Evolutionary conservation across 768 basidiomycete species (phyloP).

Genomic region (Pisolithus albus): DNA sequence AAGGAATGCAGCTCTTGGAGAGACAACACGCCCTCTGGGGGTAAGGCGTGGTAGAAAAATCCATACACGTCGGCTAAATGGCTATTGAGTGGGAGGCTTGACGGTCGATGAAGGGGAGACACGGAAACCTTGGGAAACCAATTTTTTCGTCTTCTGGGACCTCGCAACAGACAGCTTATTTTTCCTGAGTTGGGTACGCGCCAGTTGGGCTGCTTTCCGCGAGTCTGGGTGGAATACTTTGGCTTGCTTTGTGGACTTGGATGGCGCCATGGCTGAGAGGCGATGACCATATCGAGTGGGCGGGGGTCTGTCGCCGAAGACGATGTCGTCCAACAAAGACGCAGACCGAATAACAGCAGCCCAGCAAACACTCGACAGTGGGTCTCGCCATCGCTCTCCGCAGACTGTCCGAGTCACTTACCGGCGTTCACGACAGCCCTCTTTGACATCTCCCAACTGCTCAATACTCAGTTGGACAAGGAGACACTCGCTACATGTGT

Average conservation of each 20-base stretch:
- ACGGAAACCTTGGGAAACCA: conserved; percentile 42
- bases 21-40: conserved; percentile 48
- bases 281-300: background rate
- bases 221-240: conserved; percentile 81
- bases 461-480: conserved; percentile 84
- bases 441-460: conserved; percentile 79
- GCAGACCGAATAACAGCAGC: conserved; percentile 56
- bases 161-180: conserved; percentile 53
- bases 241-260: conserved; percentile 46
- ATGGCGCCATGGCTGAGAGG: background rate
- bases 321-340: conserved; percentile 43
- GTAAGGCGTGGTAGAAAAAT: conserved; percentile 71
- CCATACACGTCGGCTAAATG: conserved; percentile 58
- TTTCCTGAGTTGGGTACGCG: conserved; percentile 61
- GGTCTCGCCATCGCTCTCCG: conserved; percentile 20
- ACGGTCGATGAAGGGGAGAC: background rate
- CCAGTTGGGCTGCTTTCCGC: conserved; percentile 72
- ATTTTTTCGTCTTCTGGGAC: conserved; percentile 51
- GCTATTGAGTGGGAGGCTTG: background rate
- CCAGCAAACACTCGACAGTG: conserved; percentile 66
- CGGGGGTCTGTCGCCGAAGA: background rate
- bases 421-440: conserved; percentile 46
- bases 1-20: conserved; percentile 62
- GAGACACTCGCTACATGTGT: conserved; percentile 90
- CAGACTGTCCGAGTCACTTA: background rate